phyloP scores from a whole-genome alignment of 2,329 filamentous ascomycete genomes.

The Aspergillus eucalypticola region DNA sequence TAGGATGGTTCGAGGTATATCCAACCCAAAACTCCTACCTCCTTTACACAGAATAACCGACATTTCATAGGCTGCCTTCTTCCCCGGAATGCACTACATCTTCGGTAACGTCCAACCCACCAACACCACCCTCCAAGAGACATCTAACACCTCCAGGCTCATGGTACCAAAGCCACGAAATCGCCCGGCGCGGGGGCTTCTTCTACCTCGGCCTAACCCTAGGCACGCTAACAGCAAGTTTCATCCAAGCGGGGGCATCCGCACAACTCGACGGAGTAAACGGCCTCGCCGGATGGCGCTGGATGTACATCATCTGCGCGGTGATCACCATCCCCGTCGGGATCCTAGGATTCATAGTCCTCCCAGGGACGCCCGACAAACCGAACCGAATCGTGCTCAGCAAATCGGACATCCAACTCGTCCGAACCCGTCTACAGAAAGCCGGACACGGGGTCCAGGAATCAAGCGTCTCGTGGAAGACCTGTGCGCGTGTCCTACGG shows the following conservation, averaged over 20 bases:
- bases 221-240: constrained; percentile 54
- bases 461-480: constrained; percentile 28
- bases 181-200: constrained; percentile 52
- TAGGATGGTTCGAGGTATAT: constrained; percentile 54
- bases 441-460: too few species aligned
- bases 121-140: too few species aligned
- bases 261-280: constrained; percentile 46
- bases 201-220: constrained; percentile 56
- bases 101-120: constrained; percentile 25
- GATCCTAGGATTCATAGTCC: constrained; percentile 52
- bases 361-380: constrained; percentile 54
- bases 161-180: constrained; percentile 54
- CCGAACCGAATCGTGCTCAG: constrained; percentile 53
- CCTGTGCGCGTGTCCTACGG: constrained; percentile 36
- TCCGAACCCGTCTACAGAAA: constrained; percentile 47
- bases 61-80: constrained; percentile 35
- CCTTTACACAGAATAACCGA: accelerated
- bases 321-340: constrained; percentile 59
- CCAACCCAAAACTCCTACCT: not conserved
- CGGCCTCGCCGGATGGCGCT: constrained; percentile 54
- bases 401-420: constrained; percentile 50
- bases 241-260: constrained; percentile 51
- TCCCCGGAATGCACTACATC: constrained; percentile 41
- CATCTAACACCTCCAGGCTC: constrained; percentile 26
- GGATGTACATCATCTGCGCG: constrained; percentile 59